Percentiles rank a stretch among this genome's conserved stretches.
Evolutionary conservation across 306 rosid genomes (phyloP).

Genomic region (Cajanus cajan): DNA sequence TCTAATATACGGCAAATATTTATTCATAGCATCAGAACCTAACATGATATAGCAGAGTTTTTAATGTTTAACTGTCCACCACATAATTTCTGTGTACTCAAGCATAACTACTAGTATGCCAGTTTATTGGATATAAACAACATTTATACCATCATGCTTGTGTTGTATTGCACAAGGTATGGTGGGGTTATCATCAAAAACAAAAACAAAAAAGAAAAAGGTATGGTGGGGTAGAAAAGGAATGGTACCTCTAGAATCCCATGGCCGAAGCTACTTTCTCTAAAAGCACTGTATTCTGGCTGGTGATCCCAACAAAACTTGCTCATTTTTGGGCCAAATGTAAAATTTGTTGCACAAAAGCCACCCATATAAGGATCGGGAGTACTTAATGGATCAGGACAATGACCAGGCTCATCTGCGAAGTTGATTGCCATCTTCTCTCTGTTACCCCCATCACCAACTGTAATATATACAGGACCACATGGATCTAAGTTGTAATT

Average conservation of each 20-base stretch:
- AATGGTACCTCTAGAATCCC: slow-evolving; percentile 71
- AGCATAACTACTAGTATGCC: background rate
- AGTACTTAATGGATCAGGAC: slow-evolving; percentile 59
- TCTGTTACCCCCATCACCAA: slow-evolving; percentile 88
- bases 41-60: slow-evolving; percentile 13
- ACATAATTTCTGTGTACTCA: background rate
- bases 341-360: slow-evolving; percentile 62
- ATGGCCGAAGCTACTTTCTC: slow-evolving; percentile 82
- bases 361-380: slow-evolving; percentile 52
- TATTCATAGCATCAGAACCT: background rate
- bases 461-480: slow-evolving; percentile 70
- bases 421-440: slow-evolving; percentile 70
- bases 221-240: slow-evolving; percentile 4
- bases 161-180: background rate
- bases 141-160: background rate
- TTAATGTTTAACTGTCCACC: background rate
- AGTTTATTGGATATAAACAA: slow-evolving; percentile 8
- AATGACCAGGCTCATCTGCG: slow-evolving; percentile 65
- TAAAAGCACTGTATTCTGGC: slow-evolving; percentile 68
- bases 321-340: slow-evolving; percentile 60
- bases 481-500: slow-evolving; percentile 76
- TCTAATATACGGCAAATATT: background rate
- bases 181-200: too few species aligned
- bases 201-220: too few species aligned
- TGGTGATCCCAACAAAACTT: slow-evolving; percentile 80